Evolutionary conservation across 192 early-diverging fungal genomes (phyloP).

Genomic region (Umbelopsis sp.): DNA sequence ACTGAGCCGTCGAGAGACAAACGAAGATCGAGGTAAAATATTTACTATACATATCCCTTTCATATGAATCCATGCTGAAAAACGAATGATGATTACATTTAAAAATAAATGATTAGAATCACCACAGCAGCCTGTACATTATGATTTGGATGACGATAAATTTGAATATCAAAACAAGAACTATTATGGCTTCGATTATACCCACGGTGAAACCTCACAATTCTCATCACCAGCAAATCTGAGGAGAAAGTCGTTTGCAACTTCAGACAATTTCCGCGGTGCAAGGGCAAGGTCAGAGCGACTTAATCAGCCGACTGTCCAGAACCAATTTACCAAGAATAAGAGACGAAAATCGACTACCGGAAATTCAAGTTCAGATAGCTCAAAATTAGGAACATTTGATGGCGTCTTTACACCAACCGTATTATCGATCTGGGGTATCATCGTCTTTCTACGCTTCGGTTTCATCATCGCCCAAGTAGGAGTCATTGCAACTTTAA

Average conservation of each 20-base stretch:
- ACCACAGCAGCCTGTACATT: background rate
- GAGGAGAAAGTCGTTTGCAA: background rate
- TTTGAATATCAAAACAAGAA: background rate
- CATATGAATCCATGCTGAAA: too few relatives aligned
- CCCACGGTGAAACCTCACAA: background rate
- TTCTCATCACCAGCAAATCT: background rate
- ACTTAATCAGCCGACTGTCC: background rate
- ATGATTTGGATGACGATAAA: background rate
- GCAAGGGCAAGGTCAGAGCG: background rate
- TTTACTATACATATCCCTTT: background rate
- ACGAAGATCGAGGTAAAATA: conserved; percentile 13
- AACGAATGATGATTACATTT: too few relatives aligned
- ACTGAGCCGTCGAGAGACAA: background rate
- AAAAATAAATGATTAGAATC: background rate
- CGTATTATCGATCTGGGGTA: conserved; percentile 72
- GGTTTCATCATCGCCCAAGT: conserved; percentile 67
- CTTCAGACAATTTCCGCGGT: background rate
- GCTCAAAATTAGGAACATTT: conserved; percentile 63
- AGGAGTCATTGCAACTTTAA: conserved; percentile 62
- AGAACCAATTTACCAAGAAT: background rate
- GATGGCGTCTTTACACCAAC: conserved; percentile 74
- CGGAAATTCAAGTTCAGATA: conserved; percentile 19
- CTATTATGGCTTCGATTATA: background rate
- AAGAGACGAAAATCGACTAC: background rate
- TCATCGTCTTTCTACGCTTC: conserved; percentile 70